Evolutionary conservation across 306 rosid genomes (phyloP).

Genomic region (Prunus salicina): DNA sequence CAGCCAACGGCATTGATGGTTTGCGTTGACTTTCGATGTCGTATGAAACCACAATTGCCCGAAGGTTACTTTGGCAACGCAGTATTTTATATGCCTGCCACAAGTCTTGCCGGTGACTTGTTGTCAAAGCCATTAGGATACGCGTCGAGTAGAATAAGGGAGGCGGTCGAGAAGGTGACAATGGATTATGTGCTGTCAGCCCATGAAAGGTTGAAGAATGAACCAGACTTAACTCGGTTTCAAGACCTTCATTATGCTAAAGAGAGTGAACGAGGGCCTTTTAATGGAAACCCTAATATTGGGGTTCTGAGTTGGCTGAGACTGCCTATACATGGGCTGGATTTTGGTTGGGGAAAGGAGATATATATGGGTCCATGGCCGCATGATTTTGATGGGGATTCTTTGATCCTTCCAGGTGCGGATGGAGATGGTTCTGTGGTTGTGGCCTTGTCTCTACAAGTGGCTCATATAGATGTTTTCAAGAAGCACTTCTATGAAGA

Average conservation of each 20-base stretch:
- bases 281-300: constrained; percentile 48
- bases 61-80: constrained; percentile 56
- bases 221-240: constrained; percentile 43
- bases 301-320: constrained; percentile 55
- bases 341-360: constrained; percentile 72
- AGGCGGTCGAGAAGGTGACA: constrained; percentile 43
- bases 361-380: constrained; percentile 46
- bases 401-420: constrained; percentile 30
- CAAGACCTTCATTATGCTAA: constrained; percentile 41
- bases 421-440: constrained; percentile 45
- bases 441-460: constrained; percentile 46
- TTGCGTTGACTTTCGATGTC: constrained; percentile 40
- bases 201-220: constrained; percentile 40
- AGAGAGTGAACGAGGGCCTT: constrained; percentile 25
- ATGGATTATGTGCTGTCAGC: constrained; percentile 38
- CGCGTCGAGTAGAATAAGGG: constrained; percentile 50
- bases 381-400: constrained; percentile 44
- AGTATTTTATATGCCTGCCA: constrained; percentile 39
- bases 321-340: constrained; percentile 43
- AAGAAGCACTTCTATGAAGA: constrained; percentile 47
- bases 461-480: constrained; percentile 46
- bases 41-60: constrained; percentile 44
- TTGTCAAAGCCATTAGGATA: constrained; percentile 46
- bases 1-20: constrained; percentile 43
- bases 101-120: constrained; percentile 43